These are phyloP conservation scores for Dactylellina drechsleri DNA, from an alignment of 2,329 filamentous ascomycete genomes.

Conservation along the genomic window DNA sequence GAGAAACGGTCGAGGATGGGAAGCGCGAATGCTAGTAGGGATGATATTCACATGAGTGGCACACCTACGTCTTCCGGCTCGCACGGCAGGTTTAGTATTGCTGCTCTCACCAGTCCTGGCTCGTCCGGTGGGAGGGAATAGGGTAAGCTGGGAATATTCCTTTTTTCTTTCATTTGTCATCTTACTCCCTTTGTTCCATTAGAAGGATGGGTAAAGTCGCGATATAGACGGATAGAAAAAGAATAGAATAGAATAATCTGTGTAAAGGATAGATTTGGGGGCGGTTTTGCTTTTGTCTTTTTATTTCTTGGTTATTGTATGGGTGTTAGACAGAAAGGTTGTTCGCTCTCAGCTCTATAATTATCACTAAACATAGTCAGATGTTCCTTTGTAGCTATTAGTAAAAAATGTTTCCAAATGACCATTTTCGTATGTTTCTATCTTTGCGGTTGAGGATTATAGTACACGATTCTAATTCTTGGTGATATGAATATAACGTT, in stretches of 20 bases:
- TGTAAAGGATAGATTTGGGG: constrained; percentile 51
- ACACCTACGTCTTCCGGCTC: constrained; percentile 13
- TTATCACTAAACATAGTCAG: background rate
- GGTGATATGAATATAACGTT: background rate
- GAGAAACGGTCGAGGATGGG: constrained; percentile 38
- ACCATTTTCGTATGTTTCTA: too few relatives aligned
- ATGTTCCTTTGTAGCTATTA: too few relatives aligned
- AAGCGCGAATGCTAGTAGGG: constrained; percentile 35
- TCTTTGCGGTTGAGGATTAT: too few relatives aligned
- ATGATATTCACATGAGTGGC: constrained; percentile 46
- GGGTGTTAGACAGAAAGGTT: background rate
- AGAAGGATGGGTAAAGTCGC: constrained; percentile 25
- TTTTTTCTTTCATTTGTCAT: constrained; percentile 13
- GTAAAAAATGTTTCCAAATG: too few relatives aligned
- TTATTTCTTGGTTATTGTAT: constrained; percentile 8
- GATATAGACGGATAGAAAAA: constrained; percentile 37
- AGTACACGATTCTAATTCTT: too few relatives aligned
- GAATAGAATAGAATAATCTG: constrained; percentile 38
- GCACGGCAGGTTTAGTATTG: constrained; percentile 49
- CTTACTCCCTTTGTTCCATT: constrained; percentile 29
- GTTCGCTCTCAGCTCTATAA: background rate
- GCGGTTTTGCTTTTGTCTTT: constrained; percentile 5
- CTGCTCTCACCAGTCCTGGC: constrained; percentile 36
- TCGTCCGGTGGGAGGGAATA: constrained; percentile 10
- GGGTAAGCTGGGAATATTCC: background rate